These are phyloP conservation scores for Coemansia sp. DNA, from an alignment of 192 early-diverging fungal genomes.

Conservation along the genomic window DNA sequence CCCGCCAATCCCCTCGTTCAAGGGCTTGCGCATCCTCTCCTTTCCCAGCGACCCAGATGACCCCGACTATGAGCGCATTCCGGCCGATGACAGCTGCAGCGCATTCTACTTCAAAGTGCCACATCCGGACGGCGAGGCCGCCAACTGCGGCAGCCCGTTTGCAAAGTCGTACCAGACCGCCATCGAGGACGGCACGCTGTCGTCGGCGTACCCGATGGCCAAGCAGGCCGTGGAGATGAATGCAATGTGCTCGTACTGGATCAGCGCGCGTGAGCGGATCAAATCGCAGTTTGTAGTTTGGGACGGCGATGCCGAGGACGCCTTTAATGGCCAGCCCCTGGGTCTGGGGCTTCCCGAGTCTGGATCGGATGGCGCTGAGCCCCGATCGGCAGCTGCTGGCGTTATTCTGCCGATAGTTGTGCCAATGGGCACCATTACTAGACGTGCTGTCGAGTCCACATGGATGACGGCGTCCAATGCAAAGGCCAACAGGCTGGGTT, in stretches of 20 bases:
- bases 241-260: conserved; percentile 88
- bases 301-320: conserved; percentile 53
- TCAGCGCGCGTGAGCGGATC: conserved; percentile 77
- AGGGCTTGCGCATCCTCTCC: conserved; percentile 31
- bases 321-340: conserved; percentile 34
- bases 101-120: conserved; percentile 73
- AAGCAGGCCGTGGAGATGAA: conserved; percentile 77
- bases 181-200: conserved; percentile 80
- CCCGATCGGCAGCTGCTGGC: conserved; percentile 41
- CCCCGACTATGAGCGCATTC: conserved; percentile 50
- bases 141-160: conserved; percentile 82
- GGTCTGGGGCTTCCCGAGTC: conserved; percentile 30
- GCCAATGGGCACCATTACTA: conserved; percentile 95
- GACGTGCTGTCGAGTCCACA: conserved; percentile 86
- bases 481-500: conserved; percentile 84
- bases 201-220: conserved; percentile 69
- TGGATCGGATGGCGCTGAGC: neutral
- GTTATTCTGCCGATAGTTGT: conserved; percentile 90
- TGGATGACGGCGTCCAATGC: conserved; percentile 98
- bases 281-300: conserved; percentile 84
- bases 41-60: conserved; percentile 49
- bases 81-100: conserved; percentile 21
- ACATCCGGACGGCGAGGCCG: conserved; percentile 78
- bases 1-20: conserved; percentile 17
- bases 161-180: conserved; percentile 75